Base-by-base conservation (phyloP, 2,329 filamentous ascomycete species). In the Domatiomyces catenatus region DNA sequence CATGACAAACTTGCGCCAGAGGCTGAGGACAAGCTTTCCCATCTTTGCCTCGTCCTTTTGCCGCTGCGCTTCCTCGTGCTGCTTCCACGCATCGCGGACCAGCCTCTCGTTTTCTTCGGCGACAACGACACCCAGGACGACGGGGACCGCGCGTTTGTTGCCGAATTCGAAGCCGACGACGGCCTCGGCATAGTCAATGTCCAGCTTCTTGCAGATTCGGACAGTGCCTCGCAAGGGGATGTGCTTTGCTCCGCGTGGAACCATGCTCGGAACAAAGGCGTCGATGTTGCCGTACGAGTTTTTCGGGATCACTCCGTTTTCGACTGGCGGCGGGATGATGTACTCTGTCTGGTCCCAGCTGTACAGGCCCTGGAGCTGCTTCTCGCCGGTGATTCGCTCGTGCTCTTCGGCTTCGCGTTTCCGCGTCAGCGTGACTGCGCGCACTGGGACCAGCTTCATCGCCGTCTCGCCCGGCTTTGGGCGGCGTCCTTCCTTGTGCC, bases 211-310 rank as follows among this genome's bases (percentile, higher is more conserved):
- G 65, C 90, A 95, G 1, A 95, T 77, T 46, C 82, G 81, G 28
- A 83, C 80, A 0, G 82, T 83, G 0, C 86, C 86, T 45, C 83
- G 79, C 49, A 82, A 81, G 0, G 87, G 87, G 1, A 96, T 75
- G 63, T 98, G 92, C 0, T 84, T 77, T 2, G 89, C 89, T 0
- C 92, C 90, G 42, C 69, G 67, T 0, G 92, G 92, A 22, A 93
- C 82, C 92, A 98, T 96, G 55, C 86, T 88, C 42, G 87, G 83
- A 0, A 86, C 89, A 64, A 94, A 98, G 50, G 94, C 79, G 64
- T 98, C 92, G 54, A 98, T 96, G 58, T 98, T 98, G 7, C 90
- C 90, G 60, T 90, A 98, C 36, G 81, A 80, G 60, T 98, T 98
- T 66, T 92, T 93, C 0, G 92, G 92, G 53, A 96, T 95, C 12